A percentile compares a stretch with the other conserved stretches of the same genome.
These are phyloP conservation scores for Lasiosphaeris hirsuta DNA, from an alignment of 495 filamentous ascomycete species.

Conservation along the genomic window DNA sequence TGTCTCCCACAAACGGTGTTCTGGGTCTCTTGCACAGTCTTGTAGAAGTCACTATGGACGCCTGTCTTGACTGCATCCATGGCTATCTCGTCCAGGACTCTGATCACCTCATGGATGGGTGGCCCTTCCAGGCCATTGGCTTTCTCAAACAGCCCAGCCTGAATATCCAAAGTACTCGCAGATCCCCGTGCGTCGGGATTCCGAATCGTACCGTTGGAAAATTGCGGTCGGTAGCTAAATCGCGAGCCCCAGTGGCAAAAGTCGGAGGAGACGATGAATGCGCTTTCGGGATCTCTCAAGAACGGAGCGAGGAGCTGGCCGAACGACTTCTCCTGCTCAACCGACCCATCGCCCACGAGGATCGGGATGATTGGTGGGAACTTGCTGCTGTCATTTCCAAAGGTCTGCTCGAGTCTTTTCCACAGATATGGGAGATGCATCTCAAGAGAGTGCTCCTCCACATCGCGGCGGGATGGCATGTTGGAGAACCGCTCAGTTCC, in stretches of 20 bases:
- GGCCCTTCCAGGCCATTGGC: conserved; percentile 40
- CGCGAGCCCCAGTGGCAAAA: conserved; percentile 95
- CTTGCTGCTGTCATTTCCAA: conserved; percentile 36
- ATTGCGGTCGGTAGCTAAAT: conserved; percentile 66
- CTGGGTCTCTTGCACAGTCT: conserved; percentile 63
- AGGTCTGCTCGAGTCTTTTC: conserved; percentile 66
- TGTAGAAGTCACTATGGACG: conserved; percentile 62
- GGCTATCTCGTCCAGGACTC: conserved; percentile 69
- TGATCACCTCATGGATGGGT: conserved; percentile 82
- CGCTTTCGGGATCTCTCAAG: conserved; percentile 68
- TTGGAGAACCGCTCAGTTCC: conserved; percentile 64
- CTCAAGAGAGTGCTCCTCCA: conserved; percentile 91
- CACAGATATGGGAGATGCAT: conserved; percentile 96
- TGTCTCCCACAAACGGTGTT: conserved; percentile 97
- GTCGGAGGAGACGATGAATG: conserved; percentile 87
- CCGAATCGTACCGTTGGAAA: conserved; percentile 18
- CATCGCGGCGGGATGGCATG: conserved; percentile 69
- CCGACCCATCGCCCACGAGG: conserved; percentile 74
- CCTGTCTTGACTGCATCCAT: conserved; percentile 83
- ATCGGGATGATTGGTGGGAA: conserved; percentile 83
- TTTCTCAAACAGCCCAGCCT: conserved; percentile 36
- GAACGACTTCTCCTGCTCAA: conserved; percentile 62
- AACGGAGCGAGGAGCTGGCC: conserved; percentile 75
- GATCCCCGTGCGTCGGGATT: conserved; percentile 42
- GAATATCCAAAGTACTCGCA: conserved; percentile 55